These are phyloP conservation scores for Thuidium tamariscinum DNA, from an alignment of 225 moss, liverwort and hornwort species.

Conservation along the genomic window DNA sequence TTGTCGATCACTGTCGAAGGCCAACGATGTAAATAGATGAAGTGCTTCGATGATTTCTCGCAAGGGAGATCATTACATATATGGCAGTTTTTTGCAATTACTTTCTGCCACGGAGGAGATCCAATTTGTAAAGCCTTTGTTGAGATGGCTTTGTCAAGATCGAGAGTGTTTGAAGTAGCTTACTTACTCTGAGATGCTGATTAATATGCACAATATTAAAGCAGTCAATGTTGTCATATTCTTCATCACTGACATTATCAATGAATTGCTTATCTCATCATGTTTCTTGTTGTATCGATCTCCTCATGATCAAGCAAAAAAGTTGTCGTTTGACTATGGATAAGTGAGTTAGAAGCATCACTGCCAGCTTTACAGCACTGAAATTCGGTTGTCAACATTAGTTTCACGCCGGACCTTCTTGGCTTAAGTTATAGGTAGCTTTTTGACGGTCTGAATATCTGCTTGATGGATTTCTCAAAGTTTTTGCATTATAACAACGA, in stretches of 20 bases:
- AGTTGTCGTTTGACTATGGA: background rate
- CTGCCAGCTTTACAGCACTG: background rate
- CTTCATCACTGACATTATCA: background rate
- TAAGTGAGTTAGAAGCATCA: background rate
- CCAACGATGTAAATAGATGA: background rate
- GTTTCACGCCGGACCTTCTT: background rate
- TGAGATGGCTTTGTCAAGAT: background rate
- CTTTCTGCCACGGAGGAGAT: background rate
- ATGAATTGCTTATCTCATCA: background rate
- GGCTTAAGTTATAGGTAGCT: background rate
- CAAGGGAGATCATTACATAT: background rate
- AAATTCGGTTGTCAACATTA: background rate
- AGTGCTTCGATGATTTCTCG: background rate
- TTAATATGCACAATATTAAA: background rate
- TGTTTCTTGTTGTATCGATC: background rate
- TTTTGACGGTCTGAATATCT: background rate
- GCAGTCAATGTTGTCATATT: background rate
- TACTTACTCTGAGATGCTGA: background rate
- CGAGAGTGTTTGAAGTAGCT: background rate
- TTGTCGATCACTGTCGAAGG: background rate
- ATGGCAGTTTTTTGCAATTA: background rate
- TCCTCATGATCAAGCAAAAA: background rate
- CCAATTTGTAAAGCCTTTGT: background rate
- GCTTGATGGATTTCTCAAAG: background rate
- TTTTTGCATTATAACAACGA: background rate